Evolutionary conservation across 1,139 yeast genomes (phyloP), one percentile per base, ranked within the genome.

Genomic region (Yamadazyma aaseri): DNA sequence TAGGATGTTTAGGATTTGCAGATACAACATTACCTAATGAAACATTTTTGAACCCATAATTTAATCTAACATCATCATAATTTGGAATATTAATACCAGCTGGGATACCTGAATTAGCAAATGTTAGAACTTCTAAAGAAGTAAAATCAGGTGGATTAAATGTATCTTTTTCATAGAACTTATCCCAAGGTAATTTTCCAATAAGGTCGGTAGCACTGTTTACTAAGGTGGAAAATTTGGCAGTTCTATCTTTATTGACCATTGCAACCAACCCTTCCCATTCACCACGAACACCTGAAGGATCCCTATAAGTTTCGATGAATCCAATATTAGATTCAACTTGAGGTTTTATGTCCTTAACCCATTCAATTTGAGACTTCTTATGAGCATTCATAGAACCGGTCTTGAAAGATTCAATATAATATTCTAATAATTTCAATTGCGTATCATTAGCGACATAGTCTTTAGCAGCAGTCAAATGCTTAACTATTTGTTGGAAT

Each of bases 181-280:
- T 54, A 40, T 73, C 76, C 96, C 96, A 87, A 25, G 96, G 96
- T 45, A 87, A 71, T 47, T 74, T 63, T 2, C 68, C 47, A 44
- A 87, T 84, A 51, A 79, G 83, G 13, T 66, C 58, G 31, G 78
- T 73, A 11, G 96, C 96, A 42, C 69, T 68, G 9, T 66, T 59
- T 14, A 87, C 96, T 47, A 87, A 70, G 11, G 66, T 67, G 18
- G 81, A 78, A 54, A 87, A 87, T 51, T 86, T 86, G 34, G 77
- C 81, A 15, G 96, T 87, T 45, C 95, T 75, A 45, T 86, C 92
- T 51, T 83, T 82, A 59, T 87, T 86, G 35, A 86, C 95, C 79
- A 86, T 84, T n/a, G 96, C 94, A 26, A 87, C 94, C 30, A 87
- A 65, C 21, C 95, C 89, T 63, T 87, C 96, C 92, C 94, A 87